phyloP scores from a whole-genome alignment of 495 filamentous ascomycete genomes.

The Pseudoneurospora amorphoporcata region DNA sequence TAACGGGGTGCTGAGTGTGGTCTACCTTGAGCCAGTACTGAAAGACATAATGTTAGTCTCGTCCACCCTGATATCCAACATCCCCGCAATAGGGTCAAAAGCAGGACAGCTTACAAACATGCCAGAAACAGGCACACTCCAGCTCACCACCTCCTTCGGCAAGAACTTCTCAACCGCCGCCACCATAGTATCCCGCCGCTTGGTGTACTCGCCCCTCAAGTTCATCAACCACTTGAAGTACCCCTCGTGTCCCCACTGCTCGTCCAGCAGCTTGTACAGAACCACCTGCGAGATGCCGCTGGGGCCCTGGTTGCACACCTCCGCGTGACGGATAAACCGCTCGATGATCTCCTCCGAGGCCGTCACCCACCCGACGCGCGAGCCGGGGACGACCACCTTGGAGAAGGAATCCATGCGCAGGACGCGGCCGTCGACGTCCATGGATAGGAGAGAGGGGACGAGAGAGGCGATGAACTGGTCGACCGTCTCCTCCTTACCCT shows the following conservation, averaged over 20 bases:
- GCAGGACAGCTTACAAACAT: slow-evolving; percentile 71
- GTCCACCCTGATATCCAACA: background rate
- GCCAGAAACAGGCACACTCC: slow-evolving; percentile 76
- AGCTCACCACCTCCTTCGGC: slow-evolving; percentile 68
- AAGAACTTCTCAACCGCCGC: slow-evolving; percentile 72
- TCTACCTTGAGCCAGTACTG: slow-evolving; percentile 80
- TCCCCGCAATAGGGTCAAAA: background rate
- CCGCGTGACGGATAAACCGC: slow-evolving; percentile 64
- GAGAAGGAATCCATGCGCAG: slow-evolving; percentile 72
- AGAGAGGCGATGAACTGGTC: slow-evolving; percentile 41
- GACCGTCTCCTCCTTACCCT: background rate
- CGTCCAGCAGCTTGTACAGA: slow-evolving; percentile 82
- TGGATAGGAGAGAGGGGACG: slow-evolving; percentile 52
- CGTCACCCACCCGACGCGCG: slow-evolving; percentile 68
- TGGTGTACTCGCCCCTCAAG: slow-evolving; percentile 73
- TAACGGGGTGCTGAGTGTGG: slow-evolving; percentile 59
- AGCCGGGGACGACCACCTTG: slow-evolving; percentile 71
- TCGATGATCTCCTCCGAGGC: slow-evolving; percentile 76
- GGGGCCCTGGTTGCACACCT: slow-evolving; percentile 73
- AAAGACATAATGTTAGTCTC: background rate
- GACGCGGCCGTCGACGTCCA: slow-evolving; percentile 57
- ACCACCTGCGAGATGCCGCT: slow-evolving; percentile 73
- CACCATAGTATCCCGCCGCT: slow-evolving; percentile 65
- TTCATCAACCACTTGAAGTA: slow-evolving; percentile 85
- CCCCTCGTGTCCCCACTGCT: slow-evolving; percentile 88